Evolutionary conservation across 176 grass and related monocot genomes (phyloP).

Genomic region (Puccinellia tenuiflora): DNA sequence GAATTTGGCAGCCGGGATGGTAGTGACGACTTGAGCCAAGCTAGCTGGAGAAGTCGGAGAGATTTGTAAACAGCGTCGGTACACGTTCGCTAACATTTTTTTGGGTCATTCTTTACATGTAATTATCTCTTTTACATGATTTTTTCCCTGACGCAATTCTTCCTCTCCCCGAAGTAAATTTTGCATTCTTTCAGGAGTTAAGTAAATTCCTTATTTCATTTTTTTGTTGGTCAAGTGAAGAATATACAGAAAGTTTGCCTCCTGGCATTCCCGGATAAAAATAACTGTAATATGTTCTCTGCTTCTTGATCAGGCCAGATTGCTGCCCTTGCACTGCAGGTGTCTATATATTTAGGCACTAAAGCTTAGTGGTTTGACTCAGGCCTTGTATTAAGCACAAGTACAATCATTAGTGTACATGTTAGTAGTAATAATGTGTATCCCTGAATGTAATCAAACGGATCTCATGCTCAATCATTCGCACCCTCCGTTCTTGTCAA

Average conservation of each 20-base stretch:
- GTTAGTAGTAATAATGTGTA: not conserved
- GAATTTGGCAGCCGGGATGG: conserved; percentile 63
- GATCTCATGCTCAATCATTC: conserved; percentile 16
- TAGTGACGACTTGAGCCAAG: conserved; percentile 70
- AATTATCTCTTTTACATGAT: conserved; percentile 90
- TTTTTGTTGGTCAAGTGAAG: conserved; percentile 11
- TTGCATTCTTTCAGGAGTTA: conserved; percentile 55
- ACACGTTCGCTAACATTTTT: conserved; percentile 51
- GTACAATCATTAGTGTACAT: conserved; percentile 18
- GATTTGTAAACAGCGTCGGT: conserved; percentile 59
- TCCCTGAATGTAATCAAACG: not conserved
- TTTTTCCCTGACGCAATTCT: conserved; percentile 51
- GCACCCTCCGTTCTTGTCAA: not conserved
- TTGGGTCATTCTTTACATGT: conserved; percentile 79
- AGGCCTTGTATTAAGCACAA: not conserved
- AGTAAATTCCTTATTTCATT: conserved; percentile 29
- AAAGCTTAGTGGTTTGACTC: conserved; percentile 26
- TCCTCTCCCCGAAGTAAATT: conserved; percentile 45
- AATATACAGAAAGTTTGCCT: conserved; percentile 40
- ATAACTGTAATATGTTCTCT: not conserved
- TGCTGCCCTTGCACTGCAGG: conserved; percentile 23
- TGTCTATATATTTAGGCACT: not conserved
- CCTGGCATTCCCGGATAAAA: conserved; percentile 3
- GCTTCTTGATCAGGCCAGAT: conserved; percentile 10
- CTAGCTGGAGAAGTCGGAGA: conserved; percentile 48